Percentiles rank a stretch among this genome's conserved stretches.
phyloP scores from a whole-genome alignment of 73 alveolate genomes.

The Paramecium sonneborni region DNA sequence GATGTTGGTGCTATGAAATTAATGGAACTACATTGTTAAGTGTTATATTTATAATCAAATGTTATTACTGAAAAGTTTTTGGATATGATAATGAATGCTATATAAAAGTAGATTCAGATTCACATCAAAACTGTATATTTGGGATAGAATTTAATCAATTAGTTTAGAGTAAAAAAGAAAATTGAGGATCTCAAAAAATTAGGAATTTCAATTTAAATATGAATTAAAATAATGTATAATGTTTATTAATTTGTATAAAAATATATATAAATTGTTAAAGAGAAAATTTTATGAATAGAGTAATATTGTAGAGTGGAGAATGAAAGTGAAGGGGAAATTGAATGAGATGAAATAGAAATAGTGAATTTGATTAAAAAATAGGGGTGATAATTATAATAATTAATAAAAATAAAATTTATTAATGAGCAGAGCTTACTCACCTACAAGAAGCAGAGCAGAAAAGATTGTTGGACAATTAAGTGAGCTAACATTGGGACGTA shows the following conservation, averaged over 20 bases:
- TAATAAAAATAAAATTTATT: neutral
- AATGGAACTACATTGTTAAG: neutral
- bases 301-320: too few relatives aligned
- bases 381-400: neutral
- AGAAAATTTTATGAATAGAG: too few relatives aligned
- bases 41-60: conserved; percentile 39
- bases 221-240: neutral
- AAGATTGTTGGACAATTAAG: conserved; percentile 1
- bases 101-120: neutral
- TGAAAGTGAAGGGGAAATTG: too few relatives aligned
- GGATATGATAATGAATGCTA: conserved; percentile 18
- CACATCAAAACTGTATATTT: conserved; percentile 18
- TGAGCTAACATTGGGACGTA: neutral
- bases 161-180: conserved; percentile 16
- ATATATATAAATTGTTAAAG: too few relatives aligned
- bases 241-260: too few relatives aligned
- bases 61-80: conserved; percentile 48
- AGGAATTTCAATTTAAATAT: conserved; percentile 9
- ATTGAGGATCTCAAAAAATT: conserved; percentile 19
- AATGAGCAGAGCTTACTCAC: conserved; percentile 50
- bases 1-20: conserved; percentile 36
- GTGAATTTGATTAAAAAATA: too few relatives aligned
- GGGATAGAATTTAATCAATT: conserved; percentile 3
- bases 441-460: conserved; percentile 48
- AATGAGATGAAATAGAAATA: too few relatives aligned